Conservation (phyloP, 2,329 filamentous ascomycete species). For the Lachnellula hyalina region DNA sequence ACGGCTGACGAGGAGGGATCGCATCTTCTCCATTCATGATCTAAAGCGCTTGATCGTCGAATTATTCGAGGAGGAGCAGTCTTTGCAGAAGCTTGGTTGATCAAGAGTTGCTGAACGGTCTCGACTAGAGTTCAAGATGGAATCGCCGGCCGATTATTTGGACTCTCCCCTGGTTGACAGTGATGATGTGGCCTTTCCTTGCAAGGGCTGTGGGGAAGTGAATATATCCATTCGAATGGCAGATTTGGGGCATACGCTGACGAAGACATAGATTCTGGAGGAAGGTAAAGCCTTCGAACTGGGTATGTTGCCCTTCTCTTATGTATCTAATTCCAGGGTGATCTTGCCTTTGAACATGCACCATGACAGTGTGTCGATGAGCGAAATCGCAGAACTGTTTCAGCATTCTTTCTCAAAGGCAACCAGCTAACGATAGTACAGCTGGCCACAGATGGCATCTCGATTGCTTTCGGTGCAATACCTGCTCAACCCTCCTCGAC, state of each 20-base stretch:
- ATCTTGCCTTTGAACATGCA: neutral
- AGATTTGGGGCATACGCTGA: constrained; percentile 20
- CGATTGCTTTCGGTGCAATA: constrained; percentile 97
- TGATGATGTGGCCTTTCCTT: constrained; percentile 77
- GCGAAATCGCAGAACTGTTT: neutral
- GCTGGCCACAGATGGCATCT: constrained; percentile 98
- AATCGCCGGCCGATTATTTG: constrained; percentile 48
- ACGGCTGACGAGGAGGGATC: constrained; percentile 18
- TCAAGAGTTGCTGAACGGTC: constrained; percentile 11
- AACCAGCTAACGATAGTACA: constrained; percentile 37
- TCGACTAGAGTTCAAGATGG: constrained; percentile 37
- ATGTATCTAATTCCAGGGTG: neutral
- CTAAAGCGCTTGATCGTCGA: constrained; percentile 2
- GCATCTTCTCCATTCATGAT: constrained; percentile 10
- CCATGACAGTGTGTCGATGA: constrained; percentile 1
- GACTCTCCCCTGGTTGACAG: constrained; percentile 52
- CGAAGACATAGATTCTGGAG: constrained; percentile 71
- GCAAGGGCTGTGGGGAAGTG: constrained; percentile 86
- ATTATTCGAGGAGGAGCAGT: constrained; percentile 23
- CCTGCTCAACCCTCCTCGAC: constrained; percentile 90
- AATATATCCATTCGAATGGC: constrained; percentile 39
- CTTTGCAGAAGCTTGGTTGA: constrained; percentile 14
- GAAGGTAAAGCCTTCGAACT: constrained; percentile 98
- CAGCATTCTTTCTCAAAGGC: neutral
- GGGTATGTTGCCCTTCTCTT: constrained; percentile 51